Percentiles rank a stretch among this genome's conserved stretches.
These are phyloP conservation scores for Lactarius vividus DNA, from an alignment of 768 basidiomycete genomes.

Conservation along the genomic window DNA sequence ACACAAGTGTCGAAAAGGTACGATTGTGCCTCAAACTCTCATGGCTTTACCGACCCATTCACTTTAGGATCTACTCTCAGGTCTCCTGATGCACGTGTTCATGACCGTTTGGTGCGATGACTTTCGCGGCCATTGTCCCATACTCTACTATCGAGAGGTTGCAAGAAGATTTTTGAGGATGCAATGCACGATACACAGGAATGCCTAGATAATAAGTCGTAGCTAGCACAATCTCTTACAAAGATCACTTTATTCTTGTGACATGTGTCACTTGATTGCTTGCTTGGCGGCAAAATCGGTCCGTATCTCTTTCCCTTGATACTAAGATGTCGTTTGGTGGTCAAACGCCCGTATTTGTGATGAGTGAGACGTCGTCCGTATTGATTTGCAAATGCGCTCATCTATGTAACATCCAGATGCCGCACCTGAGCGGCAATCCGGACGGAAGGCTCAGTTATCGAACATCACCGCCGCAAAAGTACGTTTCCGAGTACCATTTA, in stretches of 20 bases:
- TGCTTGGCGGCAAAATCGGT: background rate
- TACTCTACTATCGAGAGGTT: background rate
- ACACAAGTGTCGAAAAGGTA: slow-evolving; percentile 22
- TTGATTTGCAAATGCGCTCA: slow-evolving; percentile 4
- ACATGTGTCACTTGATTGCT: too few species aligned
- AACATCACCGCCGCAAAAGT: slow-evolving; percentile 98
- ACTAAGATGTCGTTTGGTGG: slow-evolving; percentile 38
- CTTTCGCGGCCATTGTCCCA: background rate
- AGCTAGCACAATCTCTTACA: too few species aligned
- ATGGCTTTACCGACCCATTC: too few species aligned
- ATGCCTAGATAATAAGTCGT: background rate
- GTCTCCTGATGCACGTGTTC: too few species aligned
- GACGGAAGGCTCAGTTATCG: slow-evolving; percentile 92
- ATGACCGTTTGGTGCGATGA: background rate
- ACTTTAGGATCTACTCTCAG: slow-evolving; percentile 22
- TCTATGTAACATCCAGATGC: slow-evolving; percentile 55
- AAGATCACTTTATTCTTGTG: too few species aligned
- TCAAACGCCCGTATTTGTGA: slow-evolving; percentile 81
- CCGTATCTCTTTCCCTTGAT: background rate
- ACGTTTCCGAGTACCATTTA: slow-evolving; percentile 25
- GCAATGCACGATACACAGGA: background rate
- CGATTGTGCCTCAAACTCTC: too few species aligned
- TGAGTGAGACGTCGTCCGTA: slow-evolving; percentile 51
- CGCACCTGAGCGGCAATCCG: slow-evolving; percentile 90
- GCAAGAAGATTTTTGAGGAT: background rate